Conservation (phyloP, 1,284 basidiomycete species). For the Cutaneotrichosporon cutaneum region DNA sequence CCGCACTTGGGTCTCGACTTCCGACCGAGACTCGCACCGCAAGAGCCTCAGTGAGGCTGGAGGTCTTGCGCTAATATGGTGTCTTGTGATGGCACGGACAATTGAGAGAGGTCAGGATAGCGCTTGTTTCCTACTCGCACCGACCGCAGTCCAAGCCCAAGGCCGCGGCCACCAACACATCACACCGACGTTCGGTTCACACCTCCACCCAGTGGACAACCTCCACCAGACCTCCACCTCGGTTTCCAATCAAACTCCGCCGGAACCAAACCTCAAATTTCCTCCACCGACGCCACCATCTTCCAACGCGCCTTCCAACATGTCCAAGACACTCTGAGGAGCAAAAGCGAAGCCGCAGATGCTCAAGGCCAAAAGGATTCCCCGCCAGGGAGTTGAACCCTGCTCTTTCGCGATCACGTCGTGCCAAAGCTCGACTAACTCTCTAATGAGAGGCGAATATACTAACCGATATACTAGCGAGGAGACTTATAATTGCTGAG, state of each 20-base stretch:
- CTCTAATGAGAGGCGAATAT: constrained; percentile 1
- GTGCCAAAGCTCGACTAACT: neutral
- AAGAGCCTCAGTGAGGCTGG: too few species aligned
- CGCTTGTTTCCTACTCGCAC: too few species aligned
- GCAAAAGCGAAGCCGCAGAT: neutral
- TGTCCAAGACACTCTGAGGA: too few species aligned
- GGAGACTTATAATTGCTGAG: neutral
- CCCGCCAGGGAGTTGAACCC: constrained; percentile 2
- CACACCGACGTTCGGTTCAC: neutral
- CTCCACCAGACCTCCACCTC: neutral
- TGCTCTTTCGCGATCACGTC: neutral
- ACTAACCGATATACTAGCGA: constrained; percentile 2
- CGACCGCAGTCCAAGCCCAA: too few species aligned
- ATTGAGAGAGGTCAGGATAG: too few species aligned
- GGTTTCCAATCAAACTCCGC: neutral
- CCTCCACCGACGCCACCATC: neutral
- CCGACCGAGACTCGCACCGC: too few species aligned
- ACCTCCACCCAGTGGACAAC: neutral
- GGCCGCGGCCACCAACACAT: too few species aligned
- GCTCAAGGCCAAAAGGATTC: neutral
- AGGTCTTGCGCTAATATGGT: too few species aligned
- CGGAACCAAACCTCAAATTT: neutral
- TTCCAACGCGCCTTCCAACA: neutral
- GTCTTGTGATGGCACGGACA: too few species aligned
- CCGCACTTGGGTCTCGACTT: too few species aligned